A percentile compares a stretch with the other conserved stretches of the same genome.
phyloP scores from a whole-genome alignment of 192 early-diverging fungal species.

The Gaertneriomyces semiglobifer region DNA sequence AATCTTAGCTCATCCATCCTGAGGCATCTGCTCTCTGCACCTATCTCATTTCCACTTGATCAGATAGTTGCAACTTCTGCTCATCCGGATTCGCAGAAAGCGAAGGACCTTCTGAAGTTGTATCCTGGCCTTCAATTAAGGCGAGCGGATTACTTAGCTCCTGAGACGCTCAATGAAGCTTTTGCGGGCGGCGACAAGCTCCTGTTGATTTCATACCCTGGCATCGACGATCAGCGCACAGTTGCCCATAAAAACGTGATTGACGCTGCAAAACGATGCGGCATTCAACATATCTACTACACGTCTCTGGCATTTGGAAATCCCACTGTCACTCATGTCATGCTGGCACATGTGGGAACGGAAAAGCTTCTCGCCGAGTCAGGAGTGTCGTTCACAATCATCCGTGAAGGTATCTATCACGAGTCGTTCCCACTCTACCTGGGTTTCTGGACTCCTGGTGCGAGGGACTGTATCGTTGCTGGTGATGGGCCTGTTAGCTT shows the following conservation, averaged over 20 bases:
- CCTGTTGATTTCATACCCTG: no score
- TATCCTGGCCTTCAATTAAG: no score
- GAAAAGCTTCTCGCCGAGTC: background rate
- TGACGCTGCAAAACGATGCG: background rate
- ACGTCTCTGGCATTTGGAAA: background rate
- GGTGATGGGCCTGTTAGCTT: slow-evolving; percentile 1
- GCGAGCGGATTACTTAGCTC: no score
- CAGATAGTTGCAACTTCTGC: no score
- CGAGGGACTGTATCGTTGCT: background rate
- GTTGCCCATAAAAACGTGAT: background rate
- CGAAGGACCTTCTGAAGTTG: no score
- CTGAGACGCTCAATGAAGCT: no score
- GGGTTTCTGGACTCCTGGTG: background rate
- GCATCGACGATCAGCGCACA: slow-evolving; percentile 5
- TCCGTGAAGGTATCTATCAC: background rate
- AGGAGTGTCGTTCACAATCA: background rate
- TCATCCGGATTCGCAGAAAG: no score
- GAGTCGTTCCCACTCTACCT: slow-evolving; percentile 2
- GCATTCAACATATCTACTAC: background rate
- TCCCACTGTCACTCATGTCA: background rate
- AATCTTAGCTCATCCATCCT: no score
- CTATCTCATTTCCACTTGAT: no score
- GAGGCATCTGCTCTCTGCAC: no score
- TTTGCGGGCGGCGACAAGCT: no score
- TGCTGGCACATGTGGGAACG: background rate